Base-by-base conservation (phyloP, 2,329 filamentous ascomycete genomes). In the Aureobasidium leucospermi region DNA sequence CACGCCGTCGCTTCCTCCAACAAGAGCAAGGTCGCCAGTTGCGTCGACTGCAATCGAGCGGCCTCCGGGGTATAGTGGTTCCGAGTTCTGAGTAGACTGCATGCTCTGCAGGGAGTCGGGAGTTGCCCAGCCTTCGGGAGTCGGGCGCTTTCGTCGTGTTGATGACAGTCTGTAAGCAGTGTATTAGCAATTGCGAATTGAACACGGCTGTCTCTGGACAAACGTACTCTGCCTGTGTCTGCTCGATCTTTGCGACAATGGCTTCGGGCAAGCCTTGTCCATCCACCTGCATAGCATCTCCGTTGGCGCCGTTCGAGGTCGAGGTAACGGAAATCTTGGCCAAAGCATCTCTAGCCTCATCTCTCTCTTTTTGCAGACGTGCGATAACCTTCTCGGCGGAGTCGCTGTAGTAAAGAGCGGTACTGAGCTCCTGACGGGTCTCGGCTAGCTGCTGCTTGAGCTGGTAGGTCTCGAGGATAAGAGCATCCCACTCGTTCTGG, bases 401-500 rank as follows among this genome's bases (percentile, higher is more conserved):
- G 79, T 99, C 94, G 68, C 97, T 90, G 76, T 97, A 93, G 75
- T 99, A 99, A 28, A 99, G 81, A 0, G 94, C 90, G 1, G 90
- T 94, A 60, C 90, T 90, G 60, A 99, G 84, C 78, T 99, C 94
- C 76, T 96, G 92, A 65, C 93, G 82, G 43, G 92, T 96, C 71
- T 96, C 89, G 55, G 87, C 82, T 63, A 99, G 80, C 71, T 96
- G 90, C 73, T 96, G 89, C 76, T 89, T 88, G 62, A 97, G 78
- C 66, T 90, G 94, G 73, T 91, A 96, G 53, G 90, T 89, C 76
- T 99, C 94, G 38, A 97, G 79, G 11, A 93, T 90, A 46, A 96
- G 78, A 8, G 92, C 87, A 72, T 99, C 94, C 94, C 94, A 99
- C 80, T 99, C 94, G 73, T 96, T 96, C 74, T 99, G 94, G 74